These are phyloP conservation scores for Suhomyces bokatorum DNA, from an alignment of 1,139 yeast species.

Conservation along the genomic window DNA sequence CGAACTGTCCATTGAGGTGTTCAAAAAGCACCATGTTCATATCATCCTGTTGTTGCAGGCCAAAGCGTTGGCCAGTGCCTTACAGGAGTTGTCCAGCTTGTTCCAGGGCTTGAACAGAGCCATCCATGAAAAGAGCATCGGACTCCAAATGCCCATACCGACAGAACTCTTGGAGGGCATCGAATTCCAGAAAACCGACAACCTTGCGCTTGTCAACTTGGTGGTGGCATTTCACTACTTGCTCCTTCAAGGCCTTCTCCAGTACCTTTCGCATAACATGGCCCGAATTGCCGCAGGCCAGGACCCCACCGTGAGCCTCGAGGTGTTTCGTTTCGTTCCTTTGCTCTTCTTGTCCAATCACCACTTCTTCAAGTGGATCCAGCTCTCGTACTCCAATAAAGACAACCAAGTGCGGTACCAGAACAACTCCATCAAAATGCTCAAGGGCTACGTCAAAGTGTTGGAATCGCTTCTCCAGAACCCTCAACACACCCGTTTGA, in stretches of 20 bases:
- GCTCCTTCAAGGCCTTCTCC: conserved; percentile 32
- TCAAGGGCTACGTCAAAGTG: conserved; percentile 28
- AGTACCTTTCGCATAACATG: conserved; percentile 24
- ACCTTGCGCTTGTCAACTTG: conserved; percentile 20
- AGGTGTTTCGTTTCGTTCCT: conserved; percentile 19
- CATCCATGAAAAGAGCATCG: conserved; percentile 2
- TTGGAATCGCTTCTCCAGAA: conserved; percentile 12
- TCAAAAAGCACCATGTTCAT: conserved; percentile 33
- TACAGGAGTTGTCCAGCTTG: conserved; percentile 15
- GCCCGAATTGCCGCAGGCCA: conserved; percentile 14
- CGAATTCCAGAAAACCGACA: neutral
- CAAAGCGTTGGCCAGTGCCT: conserved; percentile 21
- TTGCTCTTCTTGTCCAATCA: conserved; percentile 22
- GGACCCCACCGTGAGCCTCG: conserved; percentile 14
- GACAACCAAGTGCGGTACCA: conserved; percentile 15
- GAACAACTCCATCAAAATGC: conserved; percentile 24
- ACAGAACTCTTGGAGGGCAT: conserved; percentile 3
- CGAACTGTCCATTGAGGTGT: conserved; percentile 12
- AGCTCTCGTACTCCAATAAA: conserved; percentile 12
- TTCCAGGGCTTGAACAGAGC: conserved; percentile 9
- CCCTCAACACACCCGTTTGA: conserved; percentile 4
- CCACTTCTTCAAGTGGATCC: conserved; percentile 29
- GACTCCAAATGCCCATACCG: neutral
- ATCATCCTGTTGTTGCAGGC: conserved; percentile 30
- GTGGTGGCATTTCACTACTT: conserved; percentile 36